Percentiles rank a stretch among this genome's conserved stretches.
These are phyloP conservation scores for Orbilia oligospora DNA, from an alignment of 2,329 filamentous ascomycete species.

Conservation along the genomic window DNA sequence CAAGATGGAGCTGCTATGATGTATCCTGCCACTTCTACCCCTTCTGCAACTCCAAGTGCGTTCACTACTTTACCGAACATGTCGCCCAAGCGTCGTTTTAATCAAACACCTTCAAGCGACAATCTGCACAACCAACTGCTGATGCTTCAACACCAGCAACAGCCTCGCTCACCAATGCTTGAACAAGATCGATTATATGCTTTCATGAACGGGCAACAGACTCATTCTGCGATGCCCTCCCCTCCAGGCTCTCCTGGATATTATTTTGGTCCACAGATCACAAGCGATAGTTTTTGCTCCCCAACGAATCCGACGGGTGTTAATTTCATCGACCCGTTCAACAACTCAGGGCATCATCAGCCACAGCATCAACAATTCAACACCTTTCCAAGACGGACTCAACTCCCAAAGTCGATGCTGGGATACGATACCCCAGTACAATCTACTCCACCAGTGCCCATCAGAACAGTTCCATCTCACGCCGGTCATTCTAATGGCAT, in stretches of 20 bases:
- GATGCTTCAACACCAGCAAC: conserved; percentile 56
- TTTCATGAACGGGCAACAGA: conserved; percentile 47
- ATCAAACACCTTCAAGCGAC: conserved; percentile 59
- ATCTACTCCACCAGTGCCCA: conserved; percentile 54
- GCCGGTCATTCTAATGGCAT: conserved; percentile 43
- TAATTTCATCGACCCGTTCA: conserved; percentile 58
- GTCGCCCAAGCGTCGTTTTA: conserved; percentile 60
- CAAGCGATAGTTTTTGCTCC: conserved; percentile 51
- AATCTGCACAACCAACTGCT: conserved; percentile 50
- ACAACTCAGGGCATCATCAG: conserved; percentile 59
- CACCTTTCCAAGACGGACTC: conserved; percentile 58
- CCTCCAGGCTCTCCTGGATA: conserved; percentile 57
- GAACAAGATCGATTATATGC: conserved; percentile 50
- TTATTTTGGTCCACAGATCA: conserved; percentile 49
- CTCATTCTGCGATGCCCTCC: conserved; percentile 58
- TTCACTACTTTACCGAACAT: conserved; percentile 58
- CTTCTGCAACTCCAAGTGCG: conserved; percentile 33
- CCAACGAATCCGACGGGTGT: conserved; percentile 43
- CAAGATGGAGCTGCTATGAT: conserved; percentile 51
- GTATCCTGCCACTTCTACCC: conserved; percentile 53
- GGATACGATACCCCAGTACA: conserved; percentile 56
- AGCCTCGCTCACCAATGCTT: conserved; percentile 54
- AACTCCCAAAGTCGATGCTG: conserved; percentile 50
- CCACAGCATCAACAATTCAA: conserved; percentile 58
- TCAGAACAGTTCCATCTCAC: conserved; percentile 56